Percentiles rank a stretch among this genome's conserved stretches.
Conservation (phyloP, 1,284 basidiomycete species). For the Trametes polyzona region DNA sequence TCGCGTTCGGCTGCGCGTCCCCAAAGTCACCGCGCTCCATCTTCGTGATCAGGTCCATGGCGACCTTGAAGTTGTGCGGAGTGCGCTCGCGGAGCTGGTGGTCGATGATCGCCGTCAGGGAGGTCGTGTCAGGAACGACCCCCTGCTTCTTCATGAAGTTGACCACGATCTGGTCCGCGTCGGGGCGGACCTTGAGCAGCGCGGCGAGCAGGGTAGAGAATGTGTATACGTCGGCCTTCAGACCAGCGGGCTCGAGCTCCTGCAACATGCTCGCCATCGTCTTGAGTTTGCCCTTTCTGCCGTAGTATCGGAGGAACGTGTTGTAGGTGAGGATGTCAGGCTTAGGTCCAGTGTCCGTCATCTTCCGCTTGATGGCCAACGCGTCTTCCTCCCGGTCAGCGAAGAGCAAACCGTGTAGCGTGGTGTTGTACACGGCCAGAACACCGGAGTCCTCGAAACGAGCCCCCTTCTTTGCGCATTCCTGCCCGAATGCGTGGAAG, state of each 20-base stretch:
- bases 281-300: slow-evolving; percentile 61
- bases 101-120: slow-evolving; percentile 76
- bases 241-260: slow-evolving; percentile 51
- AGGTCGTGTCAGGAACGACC: slow-evolving; percentile 72
- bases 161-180: slow-evolving; percentile 66
- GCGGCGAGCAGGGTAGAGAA: slow-evolving; percentile 82
- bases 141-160: slow-evolving; percentile 75
- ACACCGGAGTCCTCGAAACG: slow-evolving; percentile 14
- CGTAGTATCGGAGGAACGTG: slow-evolving; percentile 71
- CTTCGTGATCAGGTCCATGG: slow-evolving; percentile 64
- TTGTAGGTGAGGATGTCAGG: slow-evolving; percentile 81
- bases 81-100: slow-evolving; percentile 63
- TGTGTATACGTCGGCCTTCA: slow-evolving; percentile 77
- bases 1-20: slow-evolving; percentile 61
- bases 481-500: slow-evolving; percentile 54
- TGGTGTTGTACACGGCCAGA: slow-evolving; percentile 64
- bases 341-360: slow-evolving; percentile 54
- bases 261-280: slow-evolving; percentile 59
- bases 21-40: slow-evolving; percentile 67
- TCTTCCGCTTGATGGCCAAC: slow-evolving; percentile 48
- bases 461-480: slow-evolving; percentile 27
- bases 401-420: slow-evolving; percentile 62
- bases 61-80: slow-evolving; percentile 57
- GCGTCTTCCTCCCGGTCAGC: slow-evolving; percentile 48
- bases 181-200: slow-evolving; percentile 64